Conservation (phyloP, 768 basidiomycete genomes). For the Epithele typhae region DNA sequence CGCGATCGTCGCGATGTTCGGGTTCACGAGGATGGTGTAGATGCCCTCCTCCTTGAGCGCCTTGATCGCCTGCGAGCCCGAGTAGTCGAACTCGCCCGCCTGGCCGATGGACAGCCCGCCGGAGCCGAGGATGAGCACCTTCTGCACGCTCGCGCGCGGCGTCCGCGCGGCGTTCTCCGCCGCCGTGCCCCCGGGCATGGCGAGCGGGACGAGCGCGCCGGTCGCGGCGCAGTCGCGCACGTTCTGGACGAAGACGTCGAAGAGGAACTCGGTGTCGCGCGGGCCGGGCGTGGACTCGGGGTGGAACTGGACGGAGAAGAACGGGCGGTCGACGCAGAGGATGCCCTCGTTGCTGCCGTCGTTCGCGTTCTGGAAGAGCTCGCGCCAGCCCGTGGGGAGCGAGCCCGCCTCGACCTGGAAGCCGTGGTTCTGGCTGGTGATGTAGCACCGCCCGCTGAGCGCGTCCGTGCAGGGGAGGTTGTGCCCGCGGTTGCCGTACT, state of each 20-base stretch:
- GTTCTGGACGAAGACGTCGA: slow-evolving; percentile 94
- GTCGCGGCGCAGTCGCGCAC: slow-evolving; percentile 69
- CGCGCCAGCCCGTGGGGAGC: slow-evolving; percentile 84
- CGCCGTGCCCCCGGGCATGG: slow-evolving; percentile 75
- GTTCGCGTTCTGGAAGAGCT: slow-evolving; percentile 94
- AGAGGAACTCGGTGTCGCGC: slow-evolving; percentile 97
- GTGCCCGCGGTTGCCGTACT: slow-evolving; percentile 98
- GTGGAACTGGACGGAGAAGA: slow-evolving; percentile 99
- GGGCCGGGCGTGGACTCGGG: slow-evolving; percentile 97
- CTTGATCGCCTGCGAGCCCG: slow-evolving; percentile 98
- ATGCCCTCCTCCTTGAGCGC: slow-evolving; percentile 98
- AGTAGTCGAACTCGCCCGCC: slow-evolving; percentile 99
- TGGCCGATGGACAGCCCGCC: slow-evolving; percentile 98
- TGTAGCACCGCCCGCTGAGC: slow-evolving; percentile 94
- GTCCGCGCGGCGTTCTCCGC: slow-evolving; percentile 75
- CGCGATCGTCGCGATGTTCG: slow-evolving; percentile 98
- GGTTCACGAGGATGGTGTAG: slow-evolving; percentile 97
- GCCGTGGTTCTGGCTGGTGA: slow-evolving; percentile 99
- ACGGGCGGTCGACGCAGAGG: slow-evolving; percentile 87
- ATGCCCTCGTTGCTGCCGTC: slow-evolving; percentile 98
- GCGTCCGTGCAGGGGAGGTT: slow-evolving; percentile 97
- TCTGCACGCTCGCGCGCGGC: slow-evolving; percentile 75
- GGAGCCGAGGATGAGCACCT: slow-evolving; percentile 95
- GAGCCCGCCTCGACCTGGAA: slow-evolving; percentile 86
- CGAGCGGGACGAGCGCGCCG: slow-evolving; percentile 49